A percentile compares a stretch with the other conserved stretches of the same genome.
These are phyloP conservation scores for Yamadazyma sp. DNA, from an alignment of 805 yeast species.

Conservation along the genomic window DNA sequence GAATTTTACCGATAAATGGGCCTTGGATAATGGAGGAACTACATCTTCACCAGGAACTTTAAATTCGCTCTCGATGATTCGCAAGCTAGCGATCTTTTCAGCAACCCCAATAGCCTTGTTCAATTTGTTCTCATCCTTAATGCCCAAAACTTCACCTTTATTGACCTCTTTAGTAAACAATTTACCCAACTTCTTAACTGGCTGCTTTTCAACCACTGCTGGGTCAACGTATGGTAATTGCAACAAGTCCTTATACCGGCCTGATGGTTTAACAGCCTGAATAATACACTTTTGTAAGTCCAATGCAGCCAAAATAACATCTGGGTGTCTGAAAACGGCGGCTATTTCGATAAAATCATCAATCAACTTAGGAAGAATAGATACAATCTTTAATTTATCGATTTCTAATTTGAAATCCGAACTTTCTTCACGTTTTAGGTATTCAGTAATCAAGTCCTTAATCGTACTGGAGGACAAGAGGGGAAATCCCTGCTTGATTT, in stretches of 20 bases:
- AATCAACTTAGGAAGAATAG: constrained; percentile 64
- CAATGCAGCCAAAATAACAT: constrained; percentile 56
- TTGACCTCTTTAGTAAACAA: constrained; percentile 54
- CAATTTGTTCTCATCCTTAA: constrained; percentile 45
- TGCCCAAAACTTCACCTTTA: constrained; percentile 56
- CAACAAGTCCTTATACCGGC: constrained; percentile 59
- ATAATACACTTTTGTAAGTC: constrained; percentile 69
- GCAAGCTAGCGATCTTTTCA: constrained; percentile 62
- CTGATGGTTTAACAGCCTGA: constrained; percentile 67
- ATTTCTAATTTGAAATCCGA: constrained; percentile 24
- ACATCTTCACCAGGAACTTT: constrained; percentile 85
- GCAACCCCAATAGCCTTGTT: constrained; percentile 56
- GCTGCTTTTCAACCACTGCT: constrained; percentile 41
- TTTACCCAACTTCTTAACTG: constrained; percentile 67
- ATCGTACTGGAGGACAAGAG: constrained; percentile 39
- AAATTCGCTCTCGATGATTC: constrained; percentile 68
- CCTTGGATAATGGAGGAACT: constrained; percentile 63
- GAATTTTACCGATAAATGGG: constrained; percentile 75
- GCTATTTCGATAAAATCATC: constrained; percentile 80
- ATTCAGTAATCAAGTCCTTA: constrained; percentile 50
- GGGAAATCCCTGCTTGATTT: constrained; percentile 49
- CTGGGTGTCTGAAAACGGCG: constrained; percentile 71
- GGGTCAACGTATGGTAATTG: constrained; percentile 78
- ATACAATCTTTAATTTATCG: constrained; percentile 55
- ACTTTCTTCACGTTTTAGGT: constrained; percentile 52